Conservation (phyloP, 352 stramenopile genomes). For the Phytopythium boreale region DNA sequence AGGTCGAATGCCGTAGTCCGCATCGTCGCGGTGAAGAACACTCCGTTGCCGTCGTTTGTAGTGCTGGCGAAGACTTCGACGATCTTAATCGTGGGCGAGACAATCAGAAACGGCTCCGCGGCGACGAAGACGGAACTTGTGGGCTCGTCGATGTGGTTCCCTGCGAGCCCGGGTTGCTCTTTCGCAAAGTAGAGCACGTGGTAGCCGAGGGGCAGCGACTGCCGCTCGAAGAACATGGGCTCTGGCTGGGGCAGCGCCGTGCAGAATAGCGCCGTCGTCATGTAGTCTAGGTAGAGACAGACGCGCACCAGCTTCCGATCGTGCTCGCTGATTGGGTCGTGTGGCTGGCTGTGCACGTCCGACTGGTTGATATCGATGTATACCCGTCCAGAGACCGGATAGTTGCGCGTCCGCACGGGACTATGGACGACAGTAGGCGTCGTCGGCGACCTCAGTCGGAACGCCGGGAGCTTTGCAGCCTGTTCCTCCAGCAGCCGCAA, state of each 20-base stretch:
- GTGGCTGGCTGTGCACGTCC: background rate
- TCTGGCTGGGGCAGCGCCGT: conserved; percentile 26
- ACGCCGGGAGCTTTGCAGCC: conserved; percentile 13
- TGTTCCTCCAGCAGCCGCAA: conserved; percentile 23
- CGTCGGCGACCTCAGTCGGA: conserved; percentile 2
- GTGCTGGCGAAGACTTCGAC: conserved; percentile 12
- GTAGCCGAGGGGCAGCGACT: conserved; percentile 20
- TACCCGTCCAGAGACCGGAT: conserved; percentile 34
- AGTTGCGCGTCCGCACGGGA: conserved; percentile 20
- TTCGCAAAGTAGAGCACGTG: conserved; percentile 44
- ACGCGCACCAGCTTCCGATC: conserved; percentile 16
- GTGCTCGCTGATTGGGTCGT: background rate
- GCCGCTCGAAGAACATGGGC: conserved; percentile 27
- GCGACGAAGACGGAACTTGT: conserved; percentile 21
- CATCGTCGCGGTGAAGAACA: conserved; percentile 26
- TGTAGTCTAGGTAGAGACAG: conserved; percentile 36
- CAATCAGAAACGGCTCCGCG: conserved; percentile 36
- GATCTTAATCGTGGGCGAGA: conserved; percentile 30
- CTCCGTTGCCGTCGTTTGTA: background rate
- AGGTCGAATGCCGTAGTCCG: conserved; percentile 43
- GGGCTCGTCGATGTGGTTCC: background rate
- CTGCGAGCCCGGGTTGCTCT: conserved; percentile 9
- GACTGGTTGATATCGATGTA: conserved; percentile 42
- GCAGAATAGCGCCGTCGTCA: conserved; percentile 17
- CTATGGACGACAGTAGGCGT: conserved; percentile 23